Conservation (phyloP, 257 asterid genomes). For the Anisodus tanguticus region DNA sequence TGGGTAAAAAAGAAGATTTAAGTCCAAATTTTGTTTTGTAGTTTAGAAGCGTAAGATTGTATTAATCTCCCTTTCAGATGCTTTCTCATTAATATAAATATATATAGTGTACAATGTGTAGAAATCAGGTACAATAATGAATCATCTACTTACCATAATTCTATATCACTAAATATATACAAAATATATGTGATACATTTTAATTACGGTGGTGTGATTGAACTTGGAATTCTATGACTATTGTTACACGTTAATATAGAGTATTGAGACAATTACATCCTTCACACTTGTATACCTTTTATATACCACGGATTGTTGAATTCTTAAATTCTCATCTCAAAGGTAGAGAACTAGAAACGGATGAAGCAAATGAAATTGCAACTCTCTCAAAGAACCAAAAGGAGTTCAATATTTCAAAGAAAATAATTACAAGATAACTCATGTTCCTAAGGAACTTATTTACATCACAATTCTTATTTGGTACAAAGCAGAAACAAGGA, state of each 20-base stretch:
- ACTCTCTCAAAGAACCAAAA: background rate
- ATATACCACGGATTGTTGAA: background rate
- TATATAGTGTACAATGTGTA: no score
- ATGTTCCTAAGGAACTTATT: background rate
- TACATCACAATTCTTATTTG: background rate
- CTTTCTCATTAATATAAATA: no score
- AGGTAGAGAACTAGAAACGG: background rate
- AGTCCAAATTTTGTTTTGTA: background rate
- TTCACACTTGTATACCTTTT: background rate
- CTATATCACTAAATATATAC: no score
- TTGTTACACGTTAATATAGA: no score
- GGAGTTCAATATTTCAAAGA: background rate
- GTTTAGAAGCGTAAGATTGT: background rate
- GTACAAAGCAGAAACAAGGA: background rate
- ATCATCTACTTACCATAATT: no score
- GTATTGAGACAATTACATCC: background rate
- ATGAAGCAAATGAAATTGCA: background rate
- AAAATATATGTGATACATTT: no score
- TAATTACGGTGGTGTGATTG: no score
- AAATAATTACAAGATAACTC: background rate
- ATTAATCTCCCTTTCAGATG: no score
- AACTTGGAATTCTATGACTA: no score
- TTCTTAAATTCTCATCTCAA: background rate
- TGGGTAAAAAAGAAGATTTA: background rate
- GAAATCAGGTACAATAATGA: no score